Evolutionary conservation across 108 stramenopile genomes (phyloP).

Genomic region (Cyclotella sp.): DNA sequence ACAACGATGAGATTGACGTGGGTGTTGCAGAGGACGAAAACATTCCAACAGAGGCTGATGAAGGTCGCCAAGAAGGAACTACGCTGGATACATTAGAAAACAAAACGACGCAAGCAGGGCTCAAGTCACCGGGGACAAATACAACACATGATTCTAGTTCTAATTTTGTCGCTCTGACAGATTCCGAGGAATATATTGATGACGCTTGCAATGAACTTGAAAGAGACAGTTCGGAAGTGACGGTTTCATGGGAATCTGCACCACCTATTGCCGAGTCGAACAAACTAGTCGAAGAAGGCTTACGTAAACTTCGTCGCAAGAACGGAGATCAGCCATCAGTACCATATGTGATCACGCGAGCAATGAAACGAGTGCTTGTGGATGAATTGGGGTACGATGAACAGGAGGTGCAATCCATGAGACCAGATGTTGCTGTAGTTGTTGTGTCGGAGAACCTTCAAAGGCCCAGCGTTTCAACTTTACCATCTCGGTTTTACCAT

Average conservation of each 20-base stretch:
- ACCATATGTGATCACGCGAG: conserved; percentile 30
- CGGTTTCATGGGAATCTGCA: neutral
- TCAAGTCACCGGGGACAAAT: too few species aligned
- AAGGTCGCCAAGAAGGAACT: too few species aligned
- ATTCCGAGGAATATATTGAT: neutral
- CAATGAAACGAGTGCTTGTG: conserved; percentile 30
- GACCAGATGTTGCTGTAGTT: conserved; percentile 37
- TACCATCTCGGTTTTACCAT: conserved; percentile 16
- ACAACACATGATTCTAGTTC: neutral
- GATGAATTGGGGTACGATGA: conserved; percentile 34
- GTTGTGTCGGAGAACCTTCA: conserved; percentile 14
- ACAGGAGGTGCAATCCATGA: conserved; percentile 22
- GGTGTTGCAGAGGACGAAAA: neutral
- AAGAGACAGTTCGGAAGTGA: neutral
- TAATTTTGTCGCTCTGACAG: neutral
- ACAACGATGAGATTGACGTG: neutral
- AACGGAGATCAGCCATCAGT: conserved; percentile 35
- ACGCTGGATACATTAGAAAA: too few species aligned
- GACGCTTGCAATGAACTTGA: neutral
- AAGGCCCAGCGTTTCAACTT: conserved; percentile 10
- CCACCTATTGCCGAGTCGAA: neutral
- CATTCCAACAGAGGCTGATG: too few species aligned
- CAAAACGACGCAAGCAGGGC: too few species aligned
- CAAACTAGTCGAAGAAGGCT: conserved; percentile 33
- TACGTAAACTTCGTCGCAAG: conserved; percentile 21